Conservation (phyloP, 1,284 basidiomycete genomes). For the Apiotrichum akiyoshidainum region DNA sequence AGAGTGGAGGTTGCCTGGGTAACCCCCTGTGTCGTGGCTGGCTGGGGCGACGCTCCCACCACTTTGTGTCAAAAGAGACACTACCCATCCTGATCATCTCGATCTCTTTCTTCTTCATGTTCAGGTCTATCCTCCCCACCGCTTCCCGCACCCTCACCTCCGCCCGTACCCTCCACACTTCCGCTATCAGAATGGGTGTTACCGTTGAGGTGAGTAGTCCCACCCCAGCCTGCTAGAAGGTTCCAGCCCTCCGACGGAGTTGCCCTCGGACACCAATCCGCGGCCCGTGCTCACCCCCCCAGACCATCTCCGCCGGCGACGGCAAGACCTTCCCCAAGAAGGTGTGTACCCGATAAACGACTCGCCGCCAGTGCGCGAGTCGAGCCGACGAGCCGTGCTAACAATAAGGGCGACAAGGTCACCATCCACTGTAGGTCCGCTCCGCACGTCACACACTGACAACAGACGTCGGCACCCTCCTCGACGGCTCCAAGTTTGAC, state of each 20-base stretch:
- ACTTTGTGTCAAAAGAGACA: background rate
- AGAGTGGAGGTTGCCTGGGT: too few relatives aligned
- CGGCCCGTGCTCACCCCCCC: conserved; percentile 5
- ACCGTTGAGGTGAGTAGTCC: conserved; percentile 39
- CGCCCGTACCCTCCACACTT: conserved; percentile 37
- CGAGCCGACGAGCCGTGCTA: background rate
- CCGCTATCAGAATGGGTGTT: conserved; percentile 51
- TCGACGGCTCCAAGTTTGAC: conserved; percentile 52
- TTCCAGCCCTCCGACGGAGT: too few relatives aligned
- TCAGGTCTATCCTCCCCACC: conserved; percentile 16
- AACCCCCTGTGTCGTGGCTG: too few relatives aligned
- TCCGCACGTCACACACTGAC: background rate
- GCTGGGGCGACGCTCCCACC: too few relatives aligned
- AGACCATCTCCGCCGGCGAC: conserved; percentile 48
- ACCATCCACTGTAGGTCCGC: conserved; percentile 48
- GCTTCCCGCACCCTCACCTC: conserved; percentile 19
- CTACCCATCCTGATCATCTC: background rate
- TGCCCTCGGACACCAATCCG: too few relatives aligned
- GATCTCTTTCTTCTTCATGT: conserved; percentile 8
- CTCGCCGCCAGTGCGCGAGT: background rate
- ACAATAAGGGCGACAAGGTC: conserved; percentile 33
- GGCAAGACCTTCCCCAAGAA: conserved; percentile 51
- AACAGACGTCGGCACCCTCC: conserved; percentile 51
- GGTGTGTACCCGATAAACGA: background rate
- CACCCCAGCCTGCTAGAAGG: background rate